These are phyloP conservation scores for Candida maesae DNA, from an alignment of 805 yeast genomes.

Conservation along the genomic window DNA sequence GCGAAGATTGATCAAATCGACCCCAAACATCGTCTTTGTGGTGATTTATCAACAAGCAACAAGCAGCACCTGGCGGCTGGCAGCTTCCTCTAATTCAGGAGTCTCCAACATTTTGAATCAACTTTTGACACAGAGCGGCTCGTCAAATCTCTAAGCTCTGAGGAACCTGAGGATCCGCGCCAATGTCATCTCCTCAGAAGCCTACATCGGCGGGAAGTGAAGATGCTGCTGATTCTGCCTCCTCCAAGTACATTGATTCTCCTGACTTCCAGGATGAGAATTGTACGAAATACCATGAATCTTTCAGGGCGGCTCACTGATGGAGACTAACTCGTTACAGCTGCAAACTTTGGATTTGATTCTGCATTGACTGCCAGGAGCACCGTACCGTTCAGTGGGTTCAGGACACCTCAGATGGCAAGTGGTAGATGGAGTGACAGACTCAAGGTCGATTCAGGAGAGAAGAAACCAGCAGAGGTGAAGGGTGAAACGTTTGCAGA, in stretches of 20 bases:
- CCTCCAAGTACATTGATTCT: constrained; percentile 28
- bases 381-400: constrained; percentile 81
- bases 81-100: too few relatives aligned
- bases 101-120: too few relatives aligned
- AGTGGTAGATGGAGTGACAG: constrained; percentile 59
- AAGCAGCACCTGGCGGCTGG: too few relatives aligned
- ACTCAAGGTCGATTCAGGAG: constrained; percentile 31
- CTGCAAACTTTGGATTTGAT: constrained; percentile 20
- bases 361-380: constrained; percentile 30
- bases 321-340: constrained; percentile 3
- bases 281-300: constrained; percentile 12
- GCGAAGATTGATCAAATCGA: too few relatives aligned
- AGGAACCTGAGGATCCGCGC: too few relatives aligned
- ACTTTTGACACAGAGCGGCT: too few relatives aligned
- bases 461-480: constrained; percentile 10
- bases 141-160: too few relatives aligned
- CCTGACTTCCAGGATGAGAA: constrained; percentile 26
- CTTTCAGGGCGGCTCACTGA: background rate
- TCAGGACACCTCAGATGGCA: constrained; percentile 89
- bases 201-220: background rate
- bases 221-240: constrained; percentile 12
- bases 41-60: too few relatives aligned
- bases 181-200: constrained; percentile 7
- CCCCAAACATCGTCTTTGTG: too few relatives aligned
- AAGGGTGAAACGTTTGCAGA: constrained; percentile 39